Evolutionary conservation across 148 eudicot genomes (phyloP), one percentile per base, ranked within the genome.

Genomic region (Heliosperma pusillum): DNA sequence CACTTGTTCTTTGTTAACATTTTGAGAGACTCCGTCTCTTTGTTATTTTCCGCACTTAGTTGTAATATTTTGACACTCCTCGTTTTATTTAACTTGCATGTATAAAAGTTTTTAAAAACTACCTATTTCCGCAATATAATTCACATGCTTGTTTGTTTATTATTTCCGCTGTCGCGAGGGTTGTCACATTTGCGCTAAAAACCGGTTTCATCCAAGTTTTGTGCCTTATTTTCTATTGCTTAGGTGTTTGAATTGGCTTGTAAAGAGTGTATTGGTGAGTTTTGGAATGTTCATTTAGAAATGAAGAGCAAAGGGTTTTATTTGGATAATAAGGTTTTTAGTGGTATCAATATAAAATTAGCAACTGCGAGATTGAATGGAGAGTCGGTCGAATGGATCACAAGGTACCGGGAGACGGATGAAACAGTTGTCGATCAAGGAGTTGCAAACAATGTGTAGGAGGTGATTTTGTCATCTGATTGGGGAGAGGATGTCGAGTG

Each of bases 261-360:
- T 27, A 79, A 80, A 69, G 83, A 79, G 15, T 79, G 80, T 10
- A 66, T 90, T 86, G 74, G 84, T 71, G 81, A 87, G 68, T 95
- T 95, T 83, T 95, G 98, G 98, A 78, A n/a, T 53, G 58, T 82
- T 17, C 82, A 83, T 33, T 45, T 52, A 7, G 85, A 89, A 79
- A 90, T 92, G 96, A 87, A 81, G 66, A 89, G 76, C 10, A 82
- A 85, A 59, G 97, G 93, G 74, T 83, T 76, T 80, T 78, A 56
- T 74, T 16, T 92, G 25, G 90, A 80, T 70, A 22, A 24, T n/a
- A 3, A 3, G 30, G 30, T 29, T 29, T 29, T 29, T 3, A 29
- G 3, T 1, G 75, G 80, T 20, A 74, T 95, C 71, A 73, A 59
- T 40, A 42, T 57, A 21, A 29, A 4, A 22, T 76, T 92, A 55